phyloP scores from a whole-genome alignment of 1,284 basidiomycete species.

The Trametes hirsuta region DNA sequence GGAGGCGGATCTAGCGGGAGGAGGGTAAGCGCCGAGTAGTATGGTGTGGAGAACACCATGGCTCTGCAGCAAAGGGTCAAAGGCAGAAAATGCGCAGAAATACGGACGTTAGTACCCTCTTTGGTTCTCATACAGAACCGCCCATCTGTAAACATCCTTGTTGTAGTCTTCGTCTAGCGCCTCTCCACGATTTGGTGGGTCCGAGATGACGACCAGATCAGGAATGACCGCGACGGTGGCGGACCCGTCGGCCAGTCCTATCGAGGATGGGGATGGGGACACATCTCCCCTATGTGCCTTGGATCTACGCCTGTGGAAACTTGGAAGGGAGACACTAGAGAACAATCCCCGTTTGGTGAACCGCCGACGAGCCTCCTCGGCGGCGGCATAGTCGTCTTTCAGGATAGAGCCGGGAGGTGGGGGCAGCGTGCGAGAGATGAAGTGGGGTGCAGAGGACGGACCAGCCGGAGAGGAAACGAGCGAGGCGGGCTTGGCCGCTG shows the following conservation, averaged over 20 bases:
- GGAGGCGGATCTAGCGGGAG: conserved; percentile 76
- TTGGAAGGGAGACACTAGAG: conserved; percentile 20
- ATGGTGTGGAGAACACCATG: conserved; percentile 71
- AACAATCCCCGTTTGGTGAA: conserved; percentile 29
- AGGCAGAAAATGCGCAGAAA: background rate
- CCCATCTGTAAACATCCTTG: conserved; percentile 71
- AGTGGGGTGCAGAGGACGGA: conserved; percentile 15
- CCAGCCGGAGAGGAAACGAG: conserved; percentile 23
- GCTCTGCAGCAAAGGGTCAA: conserved; percentile 42
- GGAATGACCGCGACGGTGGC: background rate
- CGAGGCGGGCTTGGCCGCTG: conserved; percentile 1
- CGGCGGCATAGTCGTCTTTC: conserved; percentile 42
- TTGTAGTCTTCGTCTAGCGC: conserved; percentile 37
- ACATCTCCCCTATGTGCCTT: conserved; percentile 2
- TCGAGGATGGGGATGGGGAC: conserved; percentile 1
- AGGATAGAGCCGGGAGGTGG: conserved; percentile 34
- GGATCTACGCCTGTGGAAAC: conserved; percentile 9
- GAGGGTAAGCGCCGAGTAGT: conserved; percentile 71
- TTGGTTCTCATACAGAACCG: conserved; percentile 77
- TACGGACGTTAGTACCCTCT: conserved; percentile 54
- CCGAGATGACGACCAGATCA: conserved; percentile 11
- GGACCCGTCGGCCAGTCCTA: background rate
- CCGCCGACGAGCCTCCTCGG: conserved; percentile 49
- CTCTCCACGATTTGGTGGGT: conserved; percentile 1
- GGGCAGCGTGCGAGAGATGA: background rate